Evolutionary conservation across 345 rosid genomes (phyloP).

Genomic region (Boechera divaricarpa): DNA sequence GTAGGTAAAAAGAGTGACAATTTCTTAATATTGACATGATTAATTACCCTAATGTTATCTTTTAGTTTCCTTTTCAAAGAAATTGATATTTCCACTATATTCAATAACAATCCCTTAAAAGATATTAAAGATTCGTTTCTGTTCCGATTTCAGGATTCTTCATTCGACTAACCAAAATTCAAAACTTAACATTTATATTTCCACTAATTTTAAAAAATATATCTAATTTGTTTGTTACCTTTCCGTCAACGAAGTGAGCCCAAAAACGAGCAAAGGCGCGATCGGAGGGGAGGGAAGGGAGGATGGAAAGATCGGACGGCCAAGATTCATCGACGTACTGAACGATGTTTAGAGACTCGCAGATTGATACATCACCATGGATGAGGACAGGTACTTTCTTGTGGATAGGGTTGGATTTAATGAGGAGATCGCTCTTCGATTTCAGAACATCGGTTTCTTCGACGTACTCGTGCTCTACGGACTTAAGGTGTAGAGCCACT

Average conservation of each 20-base stretch:
- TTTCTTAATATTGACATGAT: not conserved
- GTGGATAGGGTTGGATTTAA: conserved; percentile 75
- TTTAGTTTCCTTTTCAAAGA: not conserved
- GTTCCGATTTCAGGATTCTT: not conserved
- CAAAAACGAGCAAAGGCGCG: conserved; percentile 75
- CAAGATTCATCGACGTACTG: conserved; percentile 76
- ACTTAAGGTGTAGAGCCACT: conserved; percentile 44
- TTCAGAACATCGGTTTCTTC: conserved; percentile 42
- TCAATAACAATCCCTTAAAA: not conserved
- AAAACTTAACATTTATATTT: not conserved
- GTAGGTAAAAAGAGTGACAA: not conserved
- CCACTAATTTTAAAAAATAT: not conserved
- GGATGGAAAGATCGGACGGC: conserved; percentile 60
- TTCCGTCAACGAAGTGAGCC: conserved; percentile 66
- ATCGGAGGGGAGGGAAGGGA: conserved; percentile 56
- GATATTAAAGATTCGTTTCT: not conserved
- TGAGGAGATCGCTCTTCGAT: conserved; percentile 67
- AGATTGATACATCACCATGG: conserved; percentile 60
- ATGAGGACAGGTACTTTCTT: conserved; percentile 85
- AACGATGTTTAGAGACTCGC: conserved; percentile 75
- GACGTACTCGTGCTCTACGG: conserved; percentile 39
- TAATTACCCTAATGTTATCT: not conserved
- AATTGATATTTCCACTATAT: not conserved
- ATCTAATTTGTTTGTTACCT: conserved; percentile 46
- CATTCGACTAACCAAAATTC: not conserved